phyloP scores from a whole-genome alignment of 2,329 filamentous ascomycete species.

The Blumeria hordei region DNA sequence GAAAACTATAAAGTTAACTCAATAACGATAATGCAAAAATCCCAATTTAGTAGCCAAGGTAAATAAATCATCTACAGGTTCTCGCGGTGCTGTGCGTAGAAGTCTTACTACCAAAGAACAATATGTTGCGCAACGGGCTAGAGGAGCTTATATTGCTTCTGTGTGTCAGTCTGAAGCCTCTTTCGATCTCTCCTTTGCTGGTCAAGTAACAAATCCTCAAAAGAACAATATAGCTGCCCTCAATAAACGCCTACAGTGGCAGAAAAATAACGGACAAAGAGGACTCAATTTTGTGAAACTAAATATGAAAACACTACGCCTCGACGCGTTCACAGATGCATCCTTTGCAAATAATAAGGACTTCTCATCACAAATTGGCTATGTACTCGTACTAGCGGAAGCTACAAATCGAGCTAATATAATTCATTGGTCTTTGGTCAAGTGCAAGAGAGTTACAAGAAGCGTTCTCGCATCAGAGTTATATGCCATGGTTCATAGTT shows the following conservation, averaged over 20 bases:
- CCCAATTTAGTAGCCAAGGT: neutral
- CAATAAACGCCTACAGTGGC: neutral
- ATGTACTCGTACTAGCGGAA: neutral
- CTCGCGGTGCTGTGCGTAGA: neutral
- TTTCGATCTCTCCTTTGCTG: no score
- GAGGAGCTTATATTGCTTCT: no score
- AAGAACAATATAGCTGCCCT: no score
- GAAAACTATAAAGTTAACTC: neutral
- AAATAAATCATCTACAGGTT: neutral
- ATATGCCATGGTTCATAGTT: no score
- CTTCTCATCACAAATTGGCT: neutral
- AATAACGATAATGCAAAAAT: neutral
- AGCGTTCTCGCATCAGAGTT: no score
- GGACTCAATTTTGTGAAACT: neutral
- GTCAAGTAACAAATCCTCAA: no score
- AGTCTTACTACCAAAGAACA: neutral
- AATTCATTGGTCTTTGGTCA: no score
- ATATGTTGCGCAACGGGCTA: neutral
- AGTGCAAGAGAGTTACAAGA: no score
- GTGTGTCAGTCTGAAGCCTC: no score
- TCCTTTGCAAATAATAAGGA: neutral
- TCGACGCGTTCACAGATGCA: neutral
- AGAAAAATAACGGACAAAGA: neutral
- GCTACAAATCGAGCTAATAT: neutral
- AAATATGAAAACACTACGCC: neutral